phyloP scores from a whole-genome alignment of 2,329 filamentous ascomycete species.

The Fusarium humuli region DNA sequence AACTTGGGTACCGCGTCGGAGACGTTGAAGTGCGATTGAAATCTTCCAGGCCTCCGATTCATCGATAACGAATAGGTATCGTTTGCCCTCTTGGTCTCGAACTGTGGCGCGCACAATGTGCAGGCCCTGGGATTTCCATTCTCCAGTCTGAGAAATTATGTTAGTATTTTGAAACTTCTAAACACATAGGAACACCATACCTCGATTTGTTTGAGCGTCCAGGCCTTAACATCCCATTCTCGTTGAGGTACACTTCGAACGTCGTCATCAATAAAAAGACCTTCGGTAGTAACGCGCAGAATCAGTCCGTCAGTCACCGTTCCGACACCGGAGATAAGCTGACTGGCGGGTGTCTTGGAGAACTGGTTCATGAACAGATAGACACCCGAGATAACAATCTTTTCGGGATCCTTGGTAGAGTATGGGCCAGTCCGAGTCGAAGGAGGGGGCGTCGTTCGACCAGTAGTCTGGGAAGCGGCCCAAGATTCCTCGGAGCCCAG shows the following conservation, averaged over 20 bases:
- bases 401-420: conserved; percentile 89
- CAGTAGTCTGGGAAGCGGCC: conserved; percentile 84
- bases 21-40: conserved; percentile 68
- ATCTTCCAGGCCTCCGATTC: conserved; percentile 78
- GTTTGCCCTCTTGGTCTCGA: conserved; percentile 73
- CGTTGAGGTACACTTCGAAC: conserved; percentile 90
- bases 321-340: conserved; percentile 85
- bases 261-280: conserved; percentile 97
- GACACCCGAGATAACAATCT: conserved; percentile 94
- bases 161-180: conserved; percentile 59
- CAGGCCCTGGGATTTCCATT: conserved; percentile 66
- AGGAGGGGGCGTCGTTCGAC: conserved; percentile 84
- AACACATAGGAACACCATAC: conserved; percentile 77
- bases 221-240: conserved; percentile 98
- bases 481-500: conserved; percentile 85
- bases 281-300: conserved; percentile 91
- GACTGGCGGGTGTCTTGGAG: conserved; percentile 87
- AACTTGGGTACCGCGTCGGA: conserved; percentile 70
- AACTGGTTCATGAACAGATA: conserved; percentile 93
- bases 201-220: conserved; percentile 94
- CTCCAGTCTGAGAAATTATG: conserved; percentile 61
- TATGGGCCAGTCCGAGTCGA: conserved; percentile 82
- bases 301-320: conserved; percentile 92
- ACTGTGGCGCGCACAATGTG: conserved; percentile 74
- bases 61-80: conserved; percentile 72